A percentile compares a stretch with the other conserved stretches of the same genome.
Conservation (phyloP, 306 rosid species). For the Benincasa hispida region DNA sequence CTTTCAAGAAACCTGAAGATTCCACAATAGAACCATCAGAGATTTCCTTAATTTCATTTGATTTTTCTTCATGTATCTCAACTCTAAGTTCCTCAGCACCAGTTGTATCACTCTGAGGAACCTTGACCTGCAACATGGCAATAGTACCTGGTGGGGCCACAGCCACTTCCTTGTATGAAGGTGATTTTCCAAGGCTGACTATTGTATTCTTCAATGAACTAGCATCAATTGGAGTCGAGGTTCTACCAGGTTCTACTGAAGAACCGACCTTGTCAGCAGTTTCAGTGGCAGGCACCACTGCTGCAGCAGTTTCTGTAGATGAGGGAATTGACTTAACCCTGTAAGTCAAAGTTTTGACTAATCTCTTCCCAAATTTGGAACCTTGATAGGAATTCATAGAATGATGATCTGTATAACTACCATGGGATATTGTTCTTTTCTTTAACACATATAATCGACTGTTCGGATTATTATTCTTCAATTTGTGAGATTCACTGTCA, state of each 20-base stretch:
- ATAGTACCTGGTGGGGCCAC: conserved; percentile 94
- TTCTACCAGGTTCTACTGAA: conserved; percentile 31
- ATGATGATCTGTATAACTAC: conserved; percentile 49
- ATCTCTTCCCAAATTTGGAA: conserved; percentile 70
- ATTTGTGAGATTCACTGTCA: conserved; percentile 35
- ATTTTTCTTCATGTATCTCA: conserved; percentile 28
- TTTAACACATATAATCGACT: conserved; percentile 54
- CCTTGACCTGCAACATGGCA: conserved; percentile 52
- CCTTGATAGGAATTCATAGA: conserved; percentile 49
- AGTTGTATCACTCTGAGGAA: conserved; percentile 33
- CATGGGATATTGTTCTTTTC: conserved; percentile 66
- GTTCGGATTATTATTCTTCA: conserved; percentile 39
- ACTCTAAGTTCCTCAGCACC: conserved; percentile 24
- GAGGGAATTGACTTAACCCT: conserved; percentile 72
- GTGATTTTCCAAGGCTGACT: conserved; percentile 83
- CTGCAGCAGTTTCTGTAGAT: conserved; percentile 29
- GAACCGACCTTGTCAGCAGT: conserved; percentile 27
- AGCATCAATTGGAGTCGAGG: conserved; percentile 24
- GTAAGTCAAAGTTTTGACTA: conserved; percentile 59
- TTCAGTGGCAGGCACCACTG: conserved; percentile 21
- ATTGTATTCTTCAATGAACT: conserved; percentile 42
- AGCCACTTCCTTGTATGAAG: conserved; percentile 98
- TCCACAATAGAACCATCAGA: conserved; percentile 19
- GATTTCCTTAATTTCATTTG: conserved; percentile 24
- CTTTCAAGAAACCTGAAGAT: conserved; percentile 26